Evolutionary conservation across 805 yeast species (phyloP), one percentile per base, ranked within the genome.

Genomic region (Candida corydali): DNA sequence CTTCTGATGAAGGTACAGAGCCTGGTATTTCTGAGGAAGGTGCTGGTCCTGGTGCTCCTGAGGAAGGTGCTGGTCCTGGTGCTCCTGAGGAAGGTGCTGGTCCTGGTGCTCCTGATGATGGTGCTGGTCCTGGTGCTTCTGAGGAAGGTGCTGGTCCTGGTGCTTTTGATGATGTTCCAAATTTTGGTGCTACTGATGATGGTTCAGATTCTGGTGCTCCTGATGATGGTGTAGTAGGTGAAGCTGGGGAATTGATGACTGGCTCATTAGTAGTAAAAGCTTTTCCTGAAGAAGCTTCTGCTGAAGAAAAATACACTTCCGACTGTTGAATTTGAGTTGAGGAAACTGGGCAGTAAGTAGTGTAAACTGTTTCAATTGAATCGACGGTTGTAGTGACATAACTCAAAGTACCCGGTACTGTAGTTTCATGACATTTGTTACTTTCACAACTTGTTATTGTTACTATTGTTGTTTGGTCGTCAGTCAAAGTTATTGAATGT

Each of bases 401-500:
- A 10, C 22, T 18, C 6, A 17, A 9, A 7, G 19, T 18, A 28
- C 12, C 22, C 7, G 22, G 19, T 17, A 18, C 19, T 8, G 19
- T 28, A 18, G 19, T 18, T 17, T 28, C 31, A 28, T 11, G 12
- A 28, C 22, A 17, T 28, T 26, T 14, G 11, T 14, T 26, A 4
- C 15, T 10, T 26, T 14, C 17, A 26, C 28, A 28, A 10, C 37
- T 15, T 27, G 44, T 41, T 14, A 43, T 35, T 26, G 50, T 41
- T 24, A 48, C 39, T 4, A 53, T 47, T 5, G 29, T 40, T 14
- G 49, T 35, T 26, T 26, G 17, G 15, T 26, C 28, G 22, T 47
- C 42, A 17, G 51, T 44, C 5, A 42, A 41, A 28, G 40, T 24
- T 17, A 42, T 47, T 11, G 29, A 43, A 16, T 42, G 41, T 11